Base-by-base conservation (phyloP, 345 rosid genomes). In the Salix viminalis region DNA sequence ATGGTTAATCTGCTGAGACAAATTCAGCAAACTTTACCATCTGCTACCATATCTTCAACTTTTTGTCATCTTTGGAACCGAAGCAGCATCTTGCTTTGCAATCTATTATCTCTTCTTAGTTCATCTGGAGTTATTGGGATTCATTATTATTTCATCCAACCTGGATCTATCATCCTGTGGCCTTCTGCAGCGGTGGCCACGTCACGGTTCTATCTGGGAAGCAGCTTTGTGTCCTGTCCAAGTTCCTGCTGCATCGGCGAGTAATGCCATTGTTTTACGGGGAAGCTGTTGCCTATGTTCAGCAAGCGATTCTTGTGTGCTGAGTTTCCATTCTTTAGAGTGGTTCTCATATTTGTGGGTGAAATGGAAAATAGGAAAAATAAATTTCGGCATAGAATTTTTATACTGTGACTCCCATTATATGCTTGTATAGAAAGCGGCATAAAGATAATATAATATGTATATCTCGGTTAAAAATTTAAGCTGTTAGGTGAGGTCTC, bases 1-100 rank as follows among this genome's bases (percentile, higher is more conserved):
- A 96, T 96, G 96, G 84, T 94, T 13, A 90, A 82, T 82, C 84
- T 96, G 77, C 83, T 94, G 76, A 88, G 94, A 81, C 92, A 94
- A 84, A 95, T 96, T 65, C 97, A 92, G 84, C 94, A 90, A 83
- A 92, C 97, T 6, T 83, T 96, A 73, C 98, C 99, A 24, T 94
- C 97, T 2, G 81, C 91, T n/a, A 89, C 95, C 30, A 82, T 94
- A 86, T 95, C 97, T 48, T 90, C 95, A 19, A 92, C 98, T 44
- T 94, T 92, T 32, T 32, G 99, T 91, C 98, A 69, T 79, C 92
- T 50, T 82, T 96, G 85, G 92, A 91, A 78, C 99, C 99, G 3
- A 97, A 96, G 81, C 99, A 94, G 69, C 98, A 92, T 84, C 87
- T 91, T 50, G 92, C 96, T 2, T 83, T 94, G 80, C 99, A 96